Evolutionary conservation across 345 rosid genomes (phyloP), one percentile per base, ranked within the genome.

Genomic region (Litchi chinensis): DNA sequence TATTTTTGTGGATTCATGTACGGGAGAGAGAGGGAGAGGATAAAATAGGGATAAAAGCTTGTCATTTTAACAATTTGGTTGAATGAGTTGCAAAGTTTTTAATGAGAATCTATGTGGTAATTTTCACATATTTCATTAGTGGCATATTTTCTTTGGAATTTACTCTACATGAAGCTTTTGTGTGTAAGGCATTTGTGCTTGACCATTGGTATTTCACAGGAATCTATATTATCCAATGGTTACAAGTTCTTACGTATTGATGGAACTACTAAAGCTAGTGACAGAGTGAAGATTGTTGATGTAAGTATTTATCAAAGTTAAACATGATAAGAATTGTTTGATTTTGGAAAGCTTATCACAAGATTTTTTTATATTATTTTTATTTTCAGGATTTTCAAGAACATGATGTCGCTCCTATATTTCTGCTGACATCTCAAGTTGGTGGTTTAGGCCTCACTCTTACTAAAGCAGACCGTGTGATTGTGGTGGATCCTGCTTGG

Each of bases 401-500:
- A 74, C 97, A 93, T 74, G 62, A 18, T 62, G 90, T 85, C 75
- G 97, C 98, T 71, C 97, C 97, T 78, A 90, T 96, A 85, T 96
- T 94, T 85, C 93, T 96, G 75, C 68, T 96, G 82, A 96, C 99
- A 77, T 91, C 99, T 74, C 98, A 94, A 89, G 99, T 96, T 80
- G 99, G 99, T 68, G 99, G 99, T 76, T 95, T 96, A 26, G 99
- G 99, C 81, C 99, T 96, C 65, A 96, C 99, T 21, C 93, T 96
- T 65, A 96, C 98, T 59, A 93, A 90, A 82, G 99, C 99, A 41
- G 99, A 96, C 76, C 99, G 97, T 52, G 99, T 96, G 57, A 96
- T 95, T 84, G 98, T 92, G 75, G 97, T 93, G 60, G 98, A 95
- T 86, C 98, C 98, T 81, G 98, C 98, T 69, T 95, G 98, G 98